phyloP scores from a whole-genome alignment of 2,329 filamentous ascomycete species.

The Aspergillus luchuensis region DNA sequence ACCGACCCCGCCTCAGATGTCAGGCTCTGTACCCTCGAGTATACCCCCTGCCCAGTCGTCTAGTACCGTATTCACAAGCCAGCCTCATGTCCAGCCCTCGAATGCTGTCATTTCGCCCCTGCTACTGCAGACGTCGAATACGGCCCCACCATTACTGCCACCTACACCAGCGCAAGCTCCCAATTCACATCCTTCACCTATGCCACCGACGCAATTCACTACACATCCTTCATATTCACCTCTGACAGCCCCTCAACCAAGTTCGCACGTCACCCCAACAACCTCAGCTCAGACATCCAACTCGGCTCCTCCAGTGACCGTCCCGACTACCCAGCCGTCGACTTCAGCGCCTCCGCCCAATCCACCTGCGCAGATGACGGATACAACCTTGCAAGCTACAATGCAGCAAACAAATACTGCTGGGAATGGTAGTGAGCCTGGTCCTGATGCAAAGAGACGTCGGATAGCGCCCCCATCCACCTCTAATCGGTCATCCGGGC shows the following conservation, averaged over 20 bases:
- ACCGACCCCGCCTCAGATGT: not conserved
- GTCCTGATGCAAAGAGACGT: slow-evolving; percentile 18
- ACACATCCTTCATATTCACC: not conserved
- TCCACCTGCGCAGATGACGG: slow-evolving; percentile 1
- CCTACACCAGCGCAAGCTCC: not conserved
- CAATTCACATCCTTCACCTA: not conserved
- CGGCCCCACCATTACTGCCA: not conserved
- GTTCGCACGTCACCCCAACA: not conserved
- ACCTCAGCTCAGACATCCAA: not conserved
- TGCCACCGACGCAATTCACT: not conserved
- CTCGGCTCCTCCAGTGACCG: not conserved
- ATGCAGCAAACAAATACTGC: not conserved
- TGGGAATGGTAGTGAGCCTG: not conserved
- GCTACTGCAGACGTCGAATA: not conserved
- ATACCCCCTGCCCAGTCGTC: not conserved
- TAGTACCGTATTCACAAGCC: not conserved
- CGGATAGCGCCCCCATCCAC: slow-evolving; percentile 11
- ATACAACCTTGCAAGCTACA: not conserved
- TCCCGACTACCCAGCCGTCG: not conserved
- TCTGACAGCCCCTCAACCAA: not conserved
- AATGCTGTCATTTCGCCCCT: not conserved
- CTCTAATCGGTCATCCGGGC: not conserved
- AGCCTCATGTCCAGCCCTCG: not conserved
- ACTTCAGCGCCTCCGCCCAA: not conserved
- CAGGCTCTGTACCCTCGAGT: not conserved